Evolutionary conservation across 345 rosid species (phyloP).

Genomic region (Pugionium cornutum): DNA sequence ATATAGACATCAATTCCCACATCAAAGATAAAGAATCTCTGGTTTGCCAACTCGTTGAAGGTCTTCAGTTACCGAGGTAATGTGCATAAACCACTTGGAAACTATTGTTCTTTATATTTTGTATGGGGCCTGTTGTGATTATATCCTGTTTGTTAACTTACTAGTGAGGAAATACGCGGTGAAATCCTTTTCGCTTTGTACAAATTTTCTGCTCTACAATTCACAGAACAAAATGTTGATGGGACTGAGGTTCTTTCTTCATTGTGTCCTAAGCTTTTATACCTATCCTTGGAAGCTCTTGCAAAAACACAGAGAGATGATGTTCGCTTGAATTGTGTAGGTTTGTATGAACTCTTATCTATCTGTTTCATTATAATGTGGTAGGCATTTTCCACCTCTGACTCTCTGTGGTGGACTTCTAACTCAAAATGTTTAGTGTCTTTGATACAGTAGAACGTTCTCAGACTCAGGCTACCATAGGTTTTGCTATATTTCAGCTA

Average conservation of each 20-base stretch:
- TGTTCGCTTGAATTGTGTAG: slow-evolving; percentile 85
- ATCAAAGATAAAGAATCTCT: slow-evolving; percentile 61
- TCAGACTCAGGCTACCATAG: neutral
- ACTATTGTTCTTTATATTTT: slow-evolving; percentile 3
- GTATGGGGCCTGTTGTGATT: slow-evolving; percentile 4
- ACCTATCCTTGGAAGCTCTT: slow-evolving; percentile 70
- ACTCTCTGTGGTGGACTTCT: too few relatives aligned
- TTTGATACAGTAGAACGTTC: slow-evolving; percentile 9
- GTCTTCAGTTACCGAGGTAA: slow-evolving; percentile 89
- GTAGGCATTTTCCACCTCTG: too few relatives aligned
- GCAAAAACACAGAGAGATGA: slow-evolving; percentile 76
- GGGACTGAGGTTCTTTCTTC: slow-evolving; percentile 51
- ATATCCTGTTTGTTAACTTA: slow-evolving; percentile 9
- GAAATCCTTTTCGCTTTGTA: slow-evolving; percentile 83
- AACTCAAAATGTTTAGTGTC: neutral
- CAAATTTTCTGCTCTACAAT: slow-evolving; percentile 52
- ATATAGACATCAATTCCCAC: slow-evolving; percentile 41
- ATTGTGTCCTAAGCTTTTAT: slow-evolving; percentile 61
- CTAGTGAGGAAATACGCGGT: slow-evolving; percentile 89
- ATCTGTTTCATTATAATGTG: too few relatives aligned
- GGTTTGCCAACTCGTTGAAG: slow-evolving; percentile 63
- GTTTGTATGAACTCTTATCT: slow-evolving; percentile 46
- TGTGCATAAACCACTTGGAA: slow-evolving; percentile 8
- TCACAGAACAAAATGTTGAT: slow-evolving; percentile 36
- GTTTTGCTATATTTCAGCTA: slow-evolving; percentile 4